Conservation (phyloP, 176 grass and related monocot genomes). For the Phragmites australis region DNA sequence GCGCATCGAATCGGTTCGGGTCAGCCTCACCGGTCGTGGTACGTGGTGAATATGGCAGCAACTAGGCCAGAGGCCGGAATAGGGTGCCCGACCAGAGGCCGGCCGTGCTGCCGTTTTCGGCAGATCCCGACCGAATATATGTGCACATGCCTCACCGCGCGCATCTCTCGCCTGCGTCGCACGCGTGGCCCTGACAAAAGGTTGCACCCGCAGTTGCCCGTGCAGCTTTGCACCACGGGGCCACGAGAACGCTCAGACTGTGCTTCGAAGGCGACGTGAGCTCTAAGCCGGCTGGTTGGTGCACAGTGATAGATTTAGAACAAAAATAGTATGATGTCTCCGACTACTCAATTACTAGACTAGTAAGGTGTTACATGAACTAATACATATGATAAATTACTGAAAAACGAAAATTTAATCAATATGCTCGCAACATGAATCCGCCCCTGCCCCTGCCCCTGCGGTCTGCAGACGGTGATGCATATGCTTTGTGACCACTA, state of each 20-base stretch:
- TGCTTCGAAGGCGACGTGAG: neutral
- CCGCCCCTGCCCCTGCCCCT: too few species aligned
- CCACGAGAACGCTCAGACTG: neutral
- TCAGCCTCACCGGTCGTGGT: slow-evolving; percentile 32
- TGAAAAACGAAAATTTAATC: too few species aligned
- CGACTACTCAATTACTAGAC: too few species aligned
- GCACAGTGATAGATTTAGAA: too few species aligned
- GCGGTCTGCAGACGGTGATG: slow-evolving; percentile 6
- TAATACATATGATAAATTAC: too few species aligned
- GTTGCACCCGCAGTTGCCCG: neutral
- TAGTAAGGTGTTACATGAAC: too few species aligned
- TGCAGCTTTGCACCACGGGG: neutral
- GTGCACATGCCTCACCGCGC: neutral
- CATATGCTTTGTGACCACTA: slow-evolving; percentile 3
- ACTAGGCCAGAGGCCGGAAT: slow-evolving; percentile 29
- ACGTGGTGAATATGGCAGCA: slow-evolving; percentile 19
- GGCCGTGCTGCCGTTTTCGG: slow-evolving; percentile 10
- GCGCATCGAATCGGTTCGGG: slow-evolving; percentile 54
- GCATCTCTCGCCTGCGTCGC: neutral
- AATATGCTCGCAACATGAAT: too few species aligned
- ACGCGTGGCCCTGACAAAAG: neutral
- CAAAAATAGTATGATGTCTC: too few species aligned
- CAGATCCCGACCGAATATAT: slow-evolving; percentile 40
- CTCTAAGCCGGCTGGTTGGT: slow-evolving; percentile 9
- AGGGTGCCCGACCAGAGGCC: slow-evolving; percentile 28